Evolutionary conservation across 257 asterid species (phyloP).

Genomic region (Rhazya stricta): DNA sequence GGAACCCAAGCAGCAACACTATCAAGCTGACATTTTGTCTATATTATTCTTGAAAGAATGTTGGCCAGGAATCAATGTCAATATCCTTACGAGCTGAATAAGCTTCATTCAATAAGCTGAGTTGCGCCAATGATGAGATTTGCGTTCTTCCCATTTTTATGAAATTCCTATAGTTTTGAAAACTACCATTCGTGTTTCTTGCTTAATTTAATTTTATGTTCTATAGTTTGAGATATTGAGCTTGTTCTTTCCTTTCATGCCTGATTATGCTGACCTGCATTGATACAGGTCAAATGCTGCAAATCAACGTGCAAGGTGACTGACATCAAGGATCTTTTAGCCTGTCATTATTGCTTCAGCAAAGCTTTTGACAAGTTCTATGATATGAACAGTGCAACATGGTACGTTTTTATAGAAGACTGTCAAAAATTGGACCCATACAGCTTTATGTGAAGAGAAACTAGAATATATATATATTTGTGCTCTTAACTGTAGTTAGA

Average conservation of each 20-base stretch:
- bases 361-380: conserved; percentile 88
- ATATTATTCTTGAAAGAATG: background rate
- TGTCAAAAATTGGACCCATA: background rate
- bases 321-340: conserved; percentile 60
- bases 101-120: background rate
- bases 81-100: background rate
- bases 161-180: background rate
- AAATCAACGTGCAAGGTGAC: conserved; percentile 76
- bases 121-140: background rate
- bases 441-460: background rate
- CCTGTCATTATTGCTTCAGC: conserved; percentile 67
- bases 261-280: background rate
- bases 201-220: background rate
- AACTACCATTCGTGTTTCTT: background rate
- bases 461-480: background rate
- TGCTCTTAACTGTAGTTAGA: background rate
- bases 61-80: background rate
- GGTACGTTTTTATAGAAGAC: conserved; percentile 38
- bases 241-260: background rate
- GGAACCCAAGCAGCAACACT: background rate
- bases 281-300: conserved; percentile 74
- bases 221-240: background rate
- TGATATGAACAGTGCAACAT: conserved; percentile 74
- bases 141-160: background rate
- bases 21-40: background rate